Base-by-base conservation (phyloP, 202 grass and related monocot species). In the Schoenoplectus triqueter region DNA sequence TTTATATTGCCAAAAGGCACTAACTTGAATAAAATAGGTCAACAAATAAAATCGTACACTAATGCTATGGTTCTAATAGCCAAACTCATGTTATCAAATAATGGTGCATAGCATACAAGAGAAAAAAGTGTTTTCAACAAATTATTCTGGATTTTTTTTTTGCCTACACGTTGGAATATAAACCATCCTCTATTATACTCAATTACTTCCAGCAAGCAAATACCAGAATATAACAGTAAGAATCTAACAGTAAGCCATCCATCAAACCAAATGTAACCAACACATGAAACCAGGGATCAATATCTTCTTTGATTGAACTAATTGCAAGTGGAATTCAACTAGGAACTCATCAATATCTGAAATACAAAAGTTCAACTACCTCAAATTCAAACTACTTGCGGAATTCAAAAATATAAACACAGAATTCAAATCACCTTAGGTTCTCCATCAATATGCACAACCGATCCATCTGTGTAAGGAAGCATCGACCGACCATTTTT, bases 401-500 rank as follows among this genome's bases (percentile, higher is more conserved):
- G 6, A 78, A 60, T 18, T 42, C 2, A 60, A 42, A 78, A 78
- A 41, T 13, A 78, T 42, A 59, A 78, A 60, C 21, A 60, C 52
- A 78, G 31, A 56, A 78, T 59, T 78, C 17, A 71, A 46, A 67
- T 78, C 31, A 98, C 93, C 93, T 92, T 98, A 75, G 96, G 93
- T 55, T 98, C 93, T 84, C 96, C 96, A 85, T 98, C 93, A 17
- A 98, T 19, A 85, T 88, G 73, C 74, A 95, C 84, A 48, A 86
- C 88, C 69, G 93, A 92, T 64, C 80, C 88, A 20, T 86, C 78
- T 20, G 86, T 82, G 84, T 98, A 98, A 73, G 91, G 63, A 69
- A 98, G 91, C 56, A 94, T 86, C 50, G 95, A 98, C 6, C 93
- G 91, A 51, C 93, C 95, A 85, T 91, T 98, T 78, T 89, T 88